These are phyloP conservation scores for Cladobotryum protrusum DNA, from an alignment of 2,329 filamentous ascomycete genomes.

Conservation along the genomic window DNA sequence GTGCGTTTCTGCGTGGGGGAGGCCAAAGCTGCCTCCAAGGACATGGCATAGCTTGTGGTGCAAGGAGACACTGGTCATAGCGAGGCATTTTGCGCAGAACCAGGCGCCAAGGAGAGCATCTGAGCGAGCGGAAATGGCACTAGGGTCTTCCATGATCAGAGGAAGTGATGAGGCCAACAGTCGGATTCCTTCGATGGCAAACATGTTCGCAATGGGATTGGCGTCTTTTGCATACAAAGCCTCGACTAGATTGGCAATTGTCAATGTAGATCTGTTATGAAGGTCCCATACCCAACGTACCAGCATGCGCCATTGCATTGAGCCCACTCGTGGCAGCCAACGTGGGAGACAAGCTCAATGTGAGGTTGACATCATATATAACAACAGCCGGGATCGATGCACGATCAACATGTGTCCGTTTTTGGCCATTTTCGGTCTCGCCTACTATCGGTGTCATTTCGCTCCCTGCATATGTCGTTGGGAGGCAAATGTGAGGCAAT, in stretches of 20 bases:
- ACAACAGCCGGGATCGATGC: conserved; percentile 55
- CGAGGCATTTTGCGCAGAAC: conserved; percentile 57
- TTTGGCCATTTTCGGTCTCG: conserved; percentile 52
- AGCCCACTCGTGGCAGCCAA: conserved; percentile 54
- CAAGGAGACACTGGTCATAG: conserved; percentile 54
- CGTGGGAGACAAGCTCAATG: conserved; percentile 47
- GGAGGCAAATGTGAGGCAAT: conserved; percentile 46
- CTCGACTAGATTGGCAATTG: conserved; percentile 38
- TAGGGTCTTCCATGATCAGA: conserved; percentile 39
- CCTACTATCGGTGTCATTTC: conserved; percentile 62
- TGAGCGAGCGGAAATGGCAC: conserved; percentile 2
- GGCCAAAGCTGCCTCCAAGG: conserved; percentile 55
- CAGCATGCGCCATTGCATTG: conserved; percentile 60
- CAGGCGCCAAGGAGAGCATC: conserved; percentile 56
- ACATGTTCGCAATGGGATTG: conserved; percentile 53
- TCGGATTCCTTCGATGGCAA: conserved; percentile 52
- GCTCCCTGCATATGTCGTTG: conserved; percentile 56
- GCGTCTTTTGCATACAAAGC: conserved; percentile 56
- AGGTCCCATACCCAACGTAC: conserved; percentile 20
- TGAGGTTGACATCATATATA: conserved; percentile 60
- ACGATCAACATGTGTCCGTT: conserved; percentile 51
- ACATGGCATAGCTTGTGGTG: conserved; percentile 65
- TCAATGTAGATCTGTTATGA: conserved; percentile 18
- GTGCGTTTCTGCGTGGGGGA: conserved; percentile 61
- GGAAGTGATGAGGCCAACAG: conserved; percentile 49